These are phyloP conservation scores for Hymenoscyphus infarciens DNA, from an alignment of 2,329 filamentous ascomycete genomes.

Conservation along the genomic window DNA sequence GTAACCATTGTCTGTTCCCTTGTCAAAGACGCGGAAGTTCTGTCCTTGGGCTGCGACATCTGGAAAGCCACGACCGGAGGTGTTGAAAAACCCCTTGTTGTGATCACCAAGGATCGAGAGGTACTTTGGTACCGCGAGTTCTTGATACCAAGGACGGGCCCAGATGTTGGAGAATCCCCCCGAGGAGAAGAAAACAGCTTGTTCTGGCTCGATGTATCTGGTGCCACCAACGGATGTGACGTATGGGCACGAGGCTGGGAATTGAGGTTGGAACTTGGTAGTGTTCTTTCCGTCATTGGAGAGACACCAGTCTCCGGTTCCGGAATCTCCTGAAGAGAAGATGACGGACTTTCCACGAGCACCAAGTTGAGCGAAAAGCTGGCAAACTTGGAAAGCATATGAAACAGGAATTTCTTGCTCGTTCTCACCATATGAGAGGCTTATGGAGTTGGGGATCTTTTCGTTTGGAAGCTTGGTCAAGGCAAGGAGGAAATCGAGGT, in stretches of 20 bases:
- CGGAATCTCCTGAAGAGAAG: slow-evolving; percentile 48
- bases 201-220: slow-evolving; percentile 31
- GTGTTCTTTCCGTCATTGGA: slow-evolving; percentile 55
- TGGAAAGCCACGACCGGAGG: slow-evolving; percentile 16
- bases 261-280: slow-evolving; percentile 54
- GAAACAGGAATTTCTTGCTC: slow-evolving; percentile 51
- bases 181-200: slow-evolving; percentile 44
- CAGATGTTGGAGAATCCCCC: slow-evolving; percentile 55
- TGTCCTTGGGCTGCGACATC: slow-evolving; percentile 43
- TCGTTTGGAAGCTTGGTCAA: slow-evolving; percentile 50
- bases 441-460: slow-evolving; percentile 52
- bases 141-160: slow-evolving; percentile 44
- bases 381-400: slow-evolving; percentile 52
- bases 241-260: slow-evolving; percentile 46
- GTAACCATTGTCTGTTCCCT: slow-evolving; percentile 14
- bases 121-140: slow-evolving; percentile 41
- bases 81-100: slow-evolving; percentile 41
- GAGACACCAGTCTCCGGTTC: slow-evolving; percentile 41
- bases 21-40: slow-evolving; percentile 42
- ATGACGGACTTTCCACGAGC: slow-evolving; percentile 53
- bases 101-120: slow-evolving; percentile 30
- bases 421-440: slow-evolving; percentile 57
- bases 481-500: slow-evolving; percentile 53
- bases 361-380: slow-evolving; percentile 51
- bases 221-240: slow-evolving; percentile 30